Base-by-base conservation (phyloP, 768 basidiomycete species). In the Lactarius sanguifluus region DNA sequence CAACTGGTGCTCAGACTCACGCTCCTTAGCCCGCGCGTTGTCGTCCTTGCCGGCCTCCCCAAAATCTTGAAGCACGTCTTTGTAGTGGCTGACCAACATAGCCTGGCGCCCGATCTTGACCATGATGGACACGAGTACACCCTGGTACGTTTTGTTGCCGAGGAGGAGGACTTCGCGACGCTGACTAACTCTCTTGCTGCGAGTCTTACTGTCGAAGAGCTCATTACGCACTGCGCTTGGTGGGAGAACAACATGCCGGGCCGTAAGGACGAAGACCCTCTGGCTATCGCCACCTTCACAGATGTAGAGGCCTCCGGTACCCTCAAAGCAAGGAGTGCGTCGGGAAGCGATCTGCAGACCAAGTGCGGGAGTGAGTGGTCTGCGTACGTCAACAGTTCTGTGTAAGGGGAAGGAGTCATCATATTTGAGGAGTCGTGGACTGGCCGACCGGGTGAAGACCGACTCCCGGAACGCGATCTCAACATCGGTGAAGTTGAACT, bases 231-330 rank as follows among this genome's bases (percentile, higher is more conserved):
- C 18, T 28, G 70, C 61, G 36, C 68, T 61, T 68, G 77, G 76
- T 15, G 79, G 77, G 61, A 72, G 73, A 65, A 72, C 76, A 57
- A 80, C 79, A 66, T 81, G 80, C 50, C 72, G 72, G 69, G 62
- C 61, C 28, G 79, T 80, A 56, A 79, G 71, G 62, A 76, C 20
- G 61, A 72, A 41, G 65, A 75, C 69, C 57, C 71, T 70, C 18
- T 75, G 59, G 67, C 72, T 65, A 34, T 70, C 60, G 70, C 75
- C 18, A 18, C 43, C 43, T 20, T 43, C 18, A 7, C 18, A 71
- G 71, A 77, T 60, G 72, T 74, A 81, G 58, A 81, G 71, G 57
- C 61, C 71, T 38, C 73, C 77, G 1, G 81, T 80, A 63, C 80
- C 79, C 68, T 79, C 80, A 41, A 47, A 72, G 61, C 76, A 38